A percentile compares a stretch with the other conserved stretches of the same genome.
Evolutionary conservation across 768 basidiomycete genomes (phyloP).

Genomic region (Lactarius hengduanensis): DNA sequence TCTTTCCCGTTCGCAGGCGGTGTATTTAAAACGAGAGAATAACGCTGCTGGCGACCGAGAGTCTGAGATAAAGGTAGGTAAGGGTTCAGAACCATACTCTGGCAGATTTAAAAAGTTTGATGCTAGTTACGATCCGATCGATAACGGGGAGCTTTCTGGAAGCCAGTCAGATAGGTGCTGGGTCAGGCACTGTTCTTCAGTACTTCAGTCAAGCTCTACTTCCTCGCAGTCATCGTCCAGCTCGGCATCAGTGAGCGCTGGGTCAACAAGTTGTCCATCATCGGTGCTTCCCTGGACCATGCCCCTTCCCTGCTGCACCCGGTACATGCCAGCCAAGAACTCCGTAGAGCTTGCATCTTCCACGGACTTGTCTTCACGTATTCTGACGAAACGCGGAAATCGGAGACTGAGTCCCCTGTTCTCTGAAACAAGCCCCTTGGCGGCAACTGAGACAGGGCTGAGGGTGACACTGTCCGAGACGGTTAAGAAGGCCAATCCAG

Average conservation of each 20-base stretch:
- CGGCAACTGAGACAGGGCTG: slow-evolving; percentile 84
- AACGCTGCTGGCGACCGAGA: neutral
- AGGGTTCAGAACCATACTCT: slow-evolving; percentile 5
- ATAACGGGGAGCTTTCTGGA: slow-evolving; percentile 11
- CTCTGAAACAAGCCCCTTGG: slow-evolving; percentile 56
- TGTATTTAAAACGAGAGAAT: neutral
- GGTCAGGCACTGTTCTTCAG: neutral
- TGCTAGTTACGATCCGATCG: slow-evolving; percentile 11
- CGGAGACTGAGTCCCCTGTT: slow-evolving; percentile 74
- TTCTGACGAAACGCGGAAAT: slow-evolving; percentile 81
- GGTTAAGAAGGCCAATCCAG: slow-evolving; percentile 3
- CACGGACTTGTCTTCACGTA: slow-evolving; percentile 69
- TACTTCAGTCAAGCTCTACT: slow-evolving; percentile 14
- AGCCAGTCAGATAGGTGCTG: neutral
- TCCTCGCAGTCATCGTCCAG: slow-evolving; percentile 37
- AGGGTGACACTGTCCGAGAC: slow-evolving; percentile 60
- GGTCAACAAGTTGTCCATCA: slow-evolving; percentile 62
- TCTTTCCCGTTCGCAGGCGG: neutral
- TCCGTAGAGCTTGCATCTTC: slow-evolving; percentile 71
- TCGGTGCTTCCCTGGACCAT: slow-evolving; percentile 43
- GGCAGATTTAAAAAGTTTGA: slow-evolving; percentile 12
- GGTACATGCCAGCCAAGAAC: slow-evolving; percentile 69
- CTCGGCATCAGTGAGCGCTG: slow-evolving; percentile 38
- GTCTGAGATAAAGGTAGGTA: neutral
- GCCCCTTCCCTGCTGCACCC: slow-evolving; percentile 52